These are phyloP conservation scores for Sphaerulina populicola DNA, from an alignment of 2,329 filamentous ascomycete species.

Conservation along the genomic window DNA sequence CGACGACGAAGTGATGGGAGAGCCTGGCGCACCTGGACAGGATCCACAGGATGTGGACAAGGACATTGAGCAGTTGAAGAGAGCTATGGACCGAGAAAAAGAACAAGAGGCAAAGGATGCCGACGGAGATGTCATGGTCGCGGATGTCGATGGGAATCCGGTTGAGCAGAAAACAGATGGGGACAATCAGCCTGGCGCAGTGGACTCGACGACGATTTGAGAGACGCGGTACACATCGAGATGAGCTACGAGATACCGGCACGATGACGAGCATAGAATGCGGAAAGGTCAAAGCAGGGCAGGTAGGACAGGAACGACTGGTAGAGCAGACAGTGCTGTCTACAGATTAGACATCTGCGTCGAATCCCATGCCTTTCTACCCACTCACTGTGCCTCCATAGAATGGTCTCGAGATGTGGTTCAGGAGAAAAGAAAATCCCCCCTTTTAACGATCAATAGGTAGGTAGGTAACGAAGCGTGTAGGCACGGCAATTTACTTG, in stretches of 20 bases:
- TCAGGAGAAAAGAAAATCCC: no score
- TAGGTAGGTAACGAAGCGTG: no score
- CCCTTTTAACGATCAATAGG: no score
- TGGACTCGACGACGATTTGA: slow-evolving; percentile 7
- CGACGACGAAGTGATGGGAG: slow-evolving; percentile 13
- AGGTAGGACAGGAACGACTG: no score
- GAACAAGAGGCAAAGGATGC: slow-evolving; percentile 23
- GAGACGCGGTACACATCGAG: background rate
- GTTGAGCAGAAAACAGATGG: slow-evolving; percentile 10
- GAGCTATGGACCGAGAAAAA: slow-evolving; percentile 15
- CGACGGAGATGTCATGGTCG: slow-evolving; percentile 28
- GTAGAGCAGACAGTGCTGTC: no score
- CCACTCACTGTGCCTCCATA: no score
- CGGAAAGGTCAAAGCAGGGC: no score
- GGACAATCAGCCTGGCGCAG: slow-evolving; percentile 6
- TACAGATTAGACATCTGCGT: no score
- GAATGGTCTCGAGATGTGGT: no score
- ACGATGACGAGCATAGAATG: no score
- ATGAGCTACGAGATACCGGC: background rate
- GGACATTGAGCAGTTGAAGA: slow-evolving; percentile 16
- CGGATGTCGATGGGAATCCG: slow-evolving; percentile 25
- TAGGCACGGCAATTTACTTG: no score
- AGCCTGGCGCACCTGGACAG: slow-evolving; percentile 17
- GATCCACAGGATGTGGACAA: slow-evolving; percentile 19
- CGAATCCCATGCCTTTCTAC: no score